Evolutionary conservation across 495 filamentous ascomycete genomes (phyloP).

Genomic region (Apiosordaria backusii): DNA sequence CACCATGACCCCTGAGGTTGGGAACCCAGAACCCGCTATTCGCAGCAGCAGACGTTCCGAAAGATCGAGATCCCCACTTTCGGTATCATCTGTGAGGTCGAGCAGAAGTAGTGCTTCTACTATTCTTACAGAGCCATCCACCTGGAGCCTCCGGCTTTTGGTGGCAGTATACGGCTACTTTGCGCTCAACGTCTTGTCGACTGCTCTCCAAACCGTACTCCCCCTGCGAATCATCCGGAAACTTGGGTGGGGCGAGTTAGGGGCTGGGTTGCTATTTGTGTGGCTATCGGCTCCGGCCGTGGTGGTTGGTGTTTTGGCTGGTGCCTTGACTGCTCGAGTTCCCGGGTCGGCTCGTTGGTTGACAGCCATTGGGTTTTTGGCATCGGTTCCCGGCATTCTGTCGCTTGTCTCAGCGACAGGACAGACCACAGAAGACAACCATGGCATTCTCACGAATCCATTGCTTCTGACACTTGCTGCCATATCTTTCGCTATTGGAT

Average conservation of each 20-base stretch:
- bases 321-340: slow-evolving; percentile 12
- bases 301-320: slow-evolving; percentile 22
- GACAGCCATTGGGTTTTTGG: slow-evolving; percentile 23
- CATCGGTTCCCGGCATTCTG: slow-evolving; percentile 22
- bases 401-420: slow-evolving; percentile 15
- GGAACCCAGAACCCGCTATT: background rate
- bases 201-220: slow-evolving; percentile 27
- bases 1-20: slow-evolving; percentile 12
- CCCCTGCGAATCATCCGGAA: slow-evolving; percentile 23
- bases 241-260: slow-evolving; percentile 22
- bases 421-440: background rate
- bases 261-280: slow-evolving; percentile 23
- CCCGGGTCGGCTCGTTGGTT: slow-evolving; percentile 24
- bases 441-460: slow-evolving; percentile 8
- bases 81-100: background rate
- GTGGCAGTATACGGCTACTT: slow-evolving; percentile 28
- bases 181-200: slow-evolving; percentile 21
- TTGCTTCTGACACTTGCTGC: slow-evolving; percentile 16
- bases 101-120: slow-evolving; percentile 1
- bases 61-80: slow-evolving; percentile 16
- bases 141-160: slow-evolving; percentile 18
- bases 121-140: background rate
- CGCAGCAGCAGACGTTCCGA: background rate
- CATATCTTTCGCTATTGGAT: slow-evolving; percentile 26
- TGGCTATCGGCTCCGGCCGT: slow-evolving; percentile 25